Base-by-base conservation (phyloP, 768 basidiomycete genomes). In the Botryobasidium botryosum region DNA sequence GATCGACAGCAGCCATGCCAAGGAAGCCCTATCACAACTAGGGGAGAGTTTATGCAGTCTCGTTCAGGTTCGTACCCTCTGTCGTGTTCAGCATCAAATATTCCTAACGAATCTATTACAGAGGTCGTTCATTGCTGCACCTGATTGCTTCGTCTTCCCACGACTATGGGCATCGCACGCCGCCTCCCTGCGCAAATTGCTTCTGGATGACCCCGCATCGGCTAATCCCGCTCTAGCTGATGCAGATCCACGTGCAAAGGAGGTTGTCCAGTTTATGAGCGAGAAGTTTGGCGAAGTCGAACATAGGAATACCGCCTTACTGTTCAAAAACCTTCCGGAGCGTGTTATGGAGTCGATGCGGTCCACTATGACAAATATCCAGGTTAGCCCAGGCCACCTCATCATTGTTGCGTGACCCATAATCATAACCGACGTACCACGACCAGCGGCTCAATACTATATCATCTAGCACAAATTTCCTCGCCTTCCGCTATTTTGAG, bases 371-470 rank as follows among this genome's bases (percentile, higher is more conserved):
- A 59, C 62, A 6, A 70, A 72, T 50, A 68, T 73, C 43, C 69
- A 69, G 56, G 69, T 65, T 27, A 12, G 57, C 42, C 25, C n/a
- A n/a, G n/a, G n/a, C n/a, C n/a, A n/a, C n/a, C n/a, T n/a, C n/a
- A n/a, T n/a, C n/a, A n/a, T n/a, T n/a, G n/a, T n/a, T n/a, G n/a
- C n/a, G n/a, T n/a, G n/a, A n/a, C n/a, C n/a, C n/a, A n/a, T n/a
- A n/a, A n/a, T n/a, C n/a, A n/a, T n/a, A n/a, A n/a, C n/a, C n/a
- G n/a, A n/a, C n/a, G n/a, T n/a, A n/a, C n/a, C n/a, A n/a, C n/a
- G n/a, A n/a, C n/a, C n/a, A 86, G 81, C 67, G 77, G 32, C 66
- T 88, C 24, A 88, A 87, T 56, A 78, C 81, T 1, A 79, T 88
- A 46, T 74, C 74, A 21, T 69, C 67, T 17, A 66, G 66, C 31